Evolutionary conservation across 116 monocot genomes (phyloP), one percentile per base, ranked within the genome.

Genomic region (Phalaenopsis hybrid): DNA sequence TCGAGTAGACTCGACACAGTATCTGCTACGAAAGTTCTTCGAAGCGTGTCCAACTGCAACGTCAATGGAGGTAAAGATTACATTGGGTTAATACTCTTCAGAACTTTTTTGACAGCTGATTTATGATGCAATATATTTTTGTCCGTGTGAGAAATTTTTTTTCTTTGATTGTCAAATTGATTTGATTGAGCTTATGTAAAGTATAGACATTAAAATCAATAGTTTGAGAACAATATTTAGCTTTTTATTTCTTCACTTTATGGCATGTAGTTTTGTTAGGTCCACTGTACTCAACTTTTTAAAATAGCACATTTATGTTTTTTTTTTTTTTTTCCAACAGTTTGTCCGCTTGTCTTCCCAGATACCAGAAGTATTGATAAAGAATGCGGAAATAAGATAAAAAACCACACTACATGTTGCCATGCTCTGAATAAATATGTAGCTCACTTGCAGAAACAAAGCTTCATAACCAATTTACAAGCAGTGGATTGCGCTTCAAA

Each of bases 381-480:
- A 84, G 79, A 85, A 21, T 98, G 98, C 80, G 83, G 82, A 34
- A 81, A 83, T 81, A 81, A 17, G 68, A 93, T 95, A 52, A 86
- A 84, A 72, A 95, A 93, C 76, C 81, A 79, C 45, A 87, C 90
- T 28, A 28, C 84, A 34, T 98, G 98, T 78, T 98, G 98, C 78
- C 84, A 84, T 81, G 80, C 93, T 73, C 82, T 98, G 95, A 83
- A 85, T 46, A 92, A 79, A 68, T 98, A 98, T 81, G 90, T 95
- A 48, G 83, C 93, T 75, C 95, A 95, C 78, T 74, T 98, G 86
- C 95, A 95, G 82, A 95, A 93, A 81, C 98, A 98, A 84, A 98
- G 95, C 76, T 98, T 98, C 84, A 95, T 98, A 78, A 98, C 98
- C 50, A 98, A 98, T 80, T 80, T 98, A 34, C 98, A 98, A 92